Base-by-base conservation (phyloP, 2,329 filamentous ascomycete species). In the Claviceps paspali region DNA sequence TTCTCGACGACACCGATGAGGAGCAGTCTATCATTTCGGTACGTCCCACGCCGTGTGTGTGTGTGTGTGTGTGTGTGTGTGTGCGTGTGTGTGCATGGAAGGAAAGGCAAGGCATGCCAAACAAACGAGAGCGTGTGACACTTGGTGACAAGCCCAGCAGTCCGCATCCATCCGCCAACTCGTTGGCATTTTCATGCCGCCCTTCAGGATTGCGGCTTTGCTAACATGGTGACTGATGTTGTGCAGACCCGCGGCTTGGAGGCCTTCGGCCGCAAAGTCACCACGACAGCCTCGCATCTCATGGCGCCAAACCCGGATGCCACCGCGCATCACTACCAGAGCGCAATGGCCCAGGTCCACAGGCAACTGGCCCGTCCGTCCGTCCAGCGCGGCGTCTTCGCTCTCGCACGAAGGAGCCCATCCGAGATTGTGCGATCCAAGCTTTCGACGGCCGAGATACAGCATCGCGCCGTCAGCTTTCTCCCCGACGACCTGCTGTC, bases 241-340 rank as follows among this genome's bases (percentile, higher is more conserved):
- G 44, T 34, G 35, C 51, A 94, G 86, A 77, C 84, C 38, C 81
- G 85, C 50, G 83, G 91, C 46, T 66, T 96, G 49, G 87, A 95
- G 63, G 82, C 84, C 38, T 95, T 98, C 60, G 77, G 86, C 47
- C 79, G 88, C 54, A 98, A 95, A 62, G 86, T 96, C 44, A 91
- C 87, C 22, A 85, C 85, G 21, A 96, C 91, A 15, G 91, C 91
- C 39, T 83, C 77, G 52, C 86, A 93, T 58, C 69, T 98, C 47
- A 93, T 96, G 52, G 79, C 73, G 31, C 76, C 79, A 33, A 61
- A 74, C 40, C 54, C 62, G 48, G 59, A 61, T 51, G 58, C 68
- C 55, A 48, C 65, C 52, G 50, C 68, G 61, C 54, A 68, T 55
- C 80, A 86, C 59, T 96, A 95, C 60, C 79, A 91, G 53, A 76